Base-by-base conservation (phyloP, 2,329 filamentous ascomycete genomes). In the Neodidymelliopsis sp. region DNA sequence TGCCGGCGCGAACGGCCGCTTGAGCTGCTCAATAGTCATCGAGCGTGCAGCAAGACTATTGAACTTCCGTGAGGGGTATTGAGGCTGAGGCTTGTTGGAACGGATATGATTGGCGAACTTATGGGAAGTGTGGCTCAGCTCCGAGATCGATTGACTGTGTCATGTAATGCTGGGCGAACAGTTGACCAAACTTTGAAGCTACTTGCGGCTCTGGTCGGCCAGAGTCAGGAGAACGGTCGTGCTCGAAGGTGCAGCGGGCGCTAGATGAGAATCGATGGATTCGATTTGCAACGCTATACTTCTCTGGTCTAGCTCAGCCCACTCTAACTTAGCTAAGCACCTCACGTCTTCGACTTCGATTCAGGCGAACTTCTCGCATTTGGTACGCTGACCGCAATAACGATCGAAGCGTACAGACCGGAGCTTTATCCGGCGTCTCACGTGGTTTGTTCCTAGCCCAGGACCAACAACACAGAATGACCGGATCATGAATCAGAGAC, bases 131-230 rank as follows among this genome's bases (percentile, higher is more conserved):
- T 40, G 29, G 35, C 30, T 50, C 29, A 30, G 35, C 25, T 39
- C 13, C 11, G 19, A 24, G 34, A 18, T 23, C 15, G 6, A 10
- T 13, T n/a, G 11, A 20, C 6, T 15, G 19, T 45, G n/a, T 35
- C 40, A 16, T 46, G 36, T 13, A 28, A 22, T 24, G 30, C 29
- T 40, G 40, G 47, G 47, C 47, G 47, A 50, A 25, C 35, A 50
- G 25, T 18, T 45, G 13, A 13, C 35, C 29, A 44, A 35, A 44
- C 34, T 39, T 38, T 40, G 40, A 44, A 34, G 34, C 34, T 35
- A 29, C n/a, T 28, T 24, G 34, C 27, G 6, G 22, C 15, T 29
- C 38, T 49, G 46, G 28, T 20, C 23, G 23, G 46, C 38, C 24
- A 38, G 29, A 39, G 13, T 40, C 47, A 44, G 29, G 47, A 39